Evolutionary conservation across 495 filamentous ascomycete species (phyloP).

Genomic region (Penicillium canescens): DNA sequence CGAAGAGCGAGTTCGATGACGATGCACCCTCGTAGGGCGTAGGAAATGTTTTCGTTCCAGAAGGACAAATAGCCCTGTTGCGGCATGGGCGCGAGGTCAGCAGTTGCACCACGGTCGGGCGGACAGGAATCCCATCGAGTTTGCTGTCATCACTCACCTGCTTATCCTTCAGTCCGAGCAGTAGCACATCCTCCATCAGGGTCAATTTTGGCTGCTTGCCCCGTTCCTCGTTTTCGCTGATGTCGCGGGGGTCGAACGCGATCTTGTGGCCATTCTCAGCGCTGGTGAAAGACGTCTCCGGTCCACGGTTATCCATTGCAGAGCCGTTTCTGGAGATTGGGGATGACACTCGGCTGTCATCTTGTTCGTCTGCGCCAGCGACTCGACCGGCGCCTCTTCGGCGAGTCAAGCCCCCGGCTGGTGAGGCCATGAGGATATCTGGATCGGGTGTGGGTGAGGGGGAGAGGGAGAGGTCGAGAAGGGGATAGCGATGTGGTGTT

Average conservation of each 20-base stretch:
- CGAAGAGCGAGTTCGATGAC: slow-evolving; percentile 96
- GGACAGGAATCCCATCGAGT: too few relatives aligned
- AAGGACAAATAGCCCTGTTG: slow-evolving; percentile 92
- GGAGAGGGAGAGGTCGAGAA: slow-evolving; percentile 6
- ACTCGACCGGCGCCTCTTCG: slow-evolving; percentile 70
- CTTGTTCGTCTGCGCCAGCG: slow-evolving; percentile 54
- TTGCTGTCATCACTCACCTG: slow-evolving; percentile 59
- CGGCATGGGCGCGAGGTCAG: slow-evolving; percentile 19
- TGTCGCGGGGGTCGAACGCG: slow-evolving; percentile 94
- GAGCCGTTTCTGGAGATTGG: slow-evolving; percentile 61
- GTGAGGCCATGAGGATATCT: slow-evolving; percentile 58
- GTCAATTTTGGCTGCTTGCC: slow-evolving; percentile 98
- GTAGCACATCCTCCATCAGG: slow-evolving; percentile 94
- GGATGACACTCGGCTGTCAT: slow-evolving; percentile 69
- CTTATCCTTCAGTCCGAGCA: slow-evolving; percentile 97
- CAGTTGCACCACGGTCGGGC: slow-evolving; percentile 6
- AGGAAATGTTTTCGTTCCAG: slow-evolving; percentile 99
- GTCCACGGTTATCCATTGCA: slow-evolving; percentile 62
- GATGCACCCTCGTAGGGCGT: slow-evolving; percentile 95
- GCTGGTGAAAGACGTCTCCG: slow-evolving; percentile 90
- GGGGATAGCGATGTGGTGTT: slow-evolving; percentile 6
- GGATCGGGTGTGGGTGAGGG: slow-evolving; percentile 16
- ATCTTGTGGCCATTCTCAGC: slow-evolving; percentile 98
- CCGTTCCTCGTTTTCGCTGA: slow-evolving; percentile 94
- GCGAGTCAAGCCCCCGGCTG: slow-evolving; percentile 71